Conservation (phyloP, 106 monocot genomes). For the Agapanthus africanus region DNA sequence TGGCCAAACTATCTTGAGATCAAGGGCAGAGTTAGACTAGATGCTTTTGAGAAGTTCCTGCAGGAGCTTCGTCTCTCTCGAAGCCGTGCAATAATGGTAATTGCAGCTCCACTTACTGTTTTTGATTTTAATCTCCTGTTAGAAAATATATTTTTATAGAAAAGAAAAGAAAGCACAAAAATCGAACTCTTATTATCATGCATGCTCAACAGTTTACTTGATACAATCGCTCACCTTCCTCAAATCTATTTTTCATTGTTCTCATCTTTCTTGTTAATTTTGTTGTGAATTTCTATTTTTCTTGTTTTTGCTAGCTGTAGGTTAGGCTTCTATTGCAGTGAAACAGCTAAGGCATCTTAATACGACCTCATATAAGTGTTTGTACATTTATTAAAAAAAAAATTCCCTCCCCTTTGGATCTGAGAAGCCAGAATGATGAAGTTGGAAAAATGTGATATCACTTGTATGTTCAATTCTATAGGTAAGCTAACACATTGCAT, state of each 20-base stretch:
- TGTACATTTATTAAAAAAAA: no score
- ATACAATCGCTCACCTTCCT: not conserved
- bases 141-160: constrained; percentile 2
- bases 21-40: constrained; percentile 91
- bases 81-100: constrained; percentile 91
- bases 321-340: no score
- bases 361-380: no score
- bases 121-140: not conserved
- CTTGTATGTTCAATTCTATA: not conserved
- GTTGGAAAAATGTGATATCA: not conserved
- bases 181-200: not conserved
- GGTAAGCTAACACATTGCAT: not conserved
- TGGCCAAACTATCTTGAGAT: constrained; percentile 87
- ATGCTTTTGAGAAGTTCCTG: constrained; percentile 93
- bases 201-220: not conserved
- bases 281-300: no score
- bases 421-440: not conserved
- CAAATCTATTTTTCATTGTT: not conserved
- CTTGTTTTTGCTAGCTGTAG: not conserved
- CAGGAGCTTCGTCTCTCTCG: constrained; percentile 77
- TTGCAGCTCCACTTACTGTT: not conserved
- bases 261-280: not conserved
- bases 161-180: no score
- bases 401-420: not conserved
- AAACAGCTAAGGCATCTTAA: no score